Base-by-base conservation (phyloP, 2,329 filamentous ascomycete genomes). In the Alternaria brassicae region DNA sequence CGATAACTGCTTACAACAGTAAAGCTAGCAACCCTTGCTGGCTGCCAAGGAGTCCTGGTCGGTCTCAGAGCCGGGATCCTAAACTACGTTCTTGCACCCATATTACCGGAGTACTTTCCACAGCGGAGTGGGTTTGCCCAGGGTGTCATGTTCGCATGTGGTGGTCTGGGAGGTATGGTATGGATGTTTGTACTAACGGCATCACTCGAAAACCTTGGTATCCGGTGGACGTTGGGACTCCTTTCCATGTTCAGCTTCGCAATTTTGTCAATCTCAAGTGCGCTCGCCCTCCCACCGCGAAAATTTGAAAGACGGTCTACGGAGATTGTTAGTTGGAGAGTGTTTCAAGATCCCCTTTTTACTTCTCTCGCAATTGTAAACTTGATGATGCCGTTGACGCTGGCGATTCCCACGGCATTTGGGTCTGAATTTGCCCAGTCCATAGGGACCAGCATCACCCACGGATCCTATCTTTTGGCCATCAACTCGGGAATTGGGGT, bases 51-150 rank as follows among this genome's bases (percentile, higher is more conserved):
- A 1, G 63, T 82, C 10, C 62, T 82, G 12, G 76, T 78, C 40
- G 81, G 81, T 7, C 45, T 81, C 17, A 81, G 81, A n/a, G 78
- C 77, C 65, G 82, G 79, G 10, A 69, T 83, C 36, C 57, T 82
- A 21, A 80, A 81, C 54, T 81, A 80, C 52, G 78, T 80, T 8
- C 73, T 84, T 27, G 67, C 83, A 3, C 78, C 77, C 13, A 79
- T 81, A 3, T 80, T 82, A 9, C 81, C 82, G 0, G 82, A 84
- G 65, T 85, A 83, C 62, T 84, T 84, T 60, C 78, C 74, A 32
- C 75, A 72, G n/a, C 80, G 81, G 58, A 78, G 81, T 6, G 82
- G 81, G 6, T 52, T 68, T 19, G 68, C 68, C 4, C 67, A 70
- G 53, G 70, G 70, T 4, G 37, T 58, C n/a, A 58, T 59, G 34